These are phyloP conservation scores for Rubus idaeus DNA, from an alignment of 306 rosid genomes.

Conservation along the genomic window DNA sequence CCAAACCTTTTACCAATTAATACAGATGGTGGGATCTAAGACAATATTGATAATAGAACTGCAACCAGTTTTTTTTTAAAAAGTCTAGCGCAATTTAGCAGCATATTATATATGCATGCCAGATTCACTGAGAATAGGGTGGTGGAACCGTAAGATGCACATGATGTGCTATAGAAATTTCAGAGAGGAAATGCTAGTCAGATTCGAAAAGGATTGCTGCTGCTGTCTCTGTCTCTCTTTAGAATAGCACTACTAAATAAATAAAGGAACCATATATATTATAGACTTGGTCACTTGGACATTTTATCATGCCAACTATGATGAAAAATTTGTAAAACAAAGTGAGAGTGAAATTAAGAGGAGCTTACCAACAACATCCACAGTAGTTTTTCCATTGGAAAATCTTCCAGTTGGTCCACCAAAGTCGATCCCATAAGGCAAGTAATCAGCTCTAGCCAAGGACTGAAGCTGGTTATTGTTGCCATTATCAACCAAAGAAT, in stretches of 20 bases:
- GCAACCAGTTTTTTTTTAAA: background rate
- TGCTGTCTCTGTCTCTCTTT: background rate
- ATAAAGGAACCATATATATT: background rate
- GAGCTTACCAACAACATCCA: conserved; percentile 70
- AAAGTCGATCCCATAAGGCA: conserved; percentile 85
- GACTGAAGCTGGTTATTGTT: conserved; percentile 77
- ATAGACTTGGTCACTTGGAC: background rate
- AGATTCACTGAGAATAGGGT: background rate
- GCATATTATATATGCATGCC: background rate
- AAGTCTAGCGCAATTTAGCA: background rate
- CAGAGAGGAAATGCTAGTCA: background rate
- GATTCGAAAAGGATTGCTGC: background rate
- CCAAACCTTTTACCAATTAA: background rate
- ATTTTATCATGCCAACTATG: background rate
- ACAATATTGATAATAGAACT: background rate
- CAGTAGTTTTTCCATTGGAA: conserved; percentile 79
- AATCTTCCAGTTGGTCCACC: conserved; percentile 85
- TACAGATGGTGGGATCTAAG: background rate
- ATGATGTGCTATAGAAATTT: background rate
- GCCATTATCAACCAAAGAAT: conserved; percentile 86
- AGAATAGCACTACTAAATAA: background rate
- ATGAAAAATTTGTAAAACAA: background rate
- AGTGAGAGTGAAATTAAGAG: background rate
- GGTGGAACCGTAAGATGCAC: background rate
- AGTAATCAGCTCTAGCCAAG: conserved; percentile 73